Base-by-base conservation (phyloP, 2,329 filamentous ascomycete genomes). In the Aureobasidium sp. region DNA sequence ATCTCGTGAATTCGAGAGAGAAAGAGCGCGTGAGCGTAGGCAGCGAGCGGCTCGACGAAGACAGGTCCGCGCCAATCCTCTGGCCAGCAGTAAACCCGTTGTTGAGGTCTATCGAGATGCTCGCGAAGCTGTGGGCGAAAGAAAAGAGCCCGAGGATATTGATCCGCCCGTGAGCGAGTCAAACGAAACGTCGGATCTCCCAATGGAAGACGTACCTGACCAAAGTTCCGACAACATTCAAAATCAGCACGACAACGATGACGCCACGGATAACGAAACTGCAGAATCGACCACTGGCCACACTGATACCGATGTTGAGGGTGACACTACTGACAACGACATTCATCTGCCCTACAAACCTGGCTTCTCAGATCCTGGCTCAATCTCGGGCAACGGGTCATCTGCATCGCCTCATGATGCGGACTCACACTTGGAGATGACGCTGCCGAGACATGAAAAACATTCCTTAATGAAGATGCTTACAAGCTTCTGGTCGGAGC, bases 401-500 rank as follows among this genome's bases (percentile, higher is more conserved):
- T 79, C 68, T 75, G 81, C 62, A 64, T 81, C 66, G 76, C 79
- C 40, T 73, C 82, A 56, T 78, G 82, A 64, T 78, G 84, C 66
- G 15, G 78, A 79, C 37, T 74, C 85, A 9, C 83, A 86, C 64
- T 75, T 81, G 54, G 85, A 85, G 58, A 75, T 89, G 11, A 91
- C 96, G 67, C 81, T 99, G 14, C 91, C 91, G 1, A 96, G 91
- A 70, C 91, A 97, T 70, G 91, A 97, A 71, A 94, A 93, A 73
- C 92, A 86, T 62, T 97, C 91, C 49, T 79, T 97, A 66, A 88
- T 99, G 84, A 96, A 95, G 71, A 91, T 97, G 78, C 81, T 99
- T 49, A 94, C 91, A 17, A 97, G 93, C 69, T 99, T 99, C 74
- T 99, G 94, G 94, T 95, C 94, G 2, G 95, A 99, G 75, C 85